Evolutionary conservation across 75 land plant species (phyloP).

Genomic region (Pseudotsuga menziesii): DNA sequence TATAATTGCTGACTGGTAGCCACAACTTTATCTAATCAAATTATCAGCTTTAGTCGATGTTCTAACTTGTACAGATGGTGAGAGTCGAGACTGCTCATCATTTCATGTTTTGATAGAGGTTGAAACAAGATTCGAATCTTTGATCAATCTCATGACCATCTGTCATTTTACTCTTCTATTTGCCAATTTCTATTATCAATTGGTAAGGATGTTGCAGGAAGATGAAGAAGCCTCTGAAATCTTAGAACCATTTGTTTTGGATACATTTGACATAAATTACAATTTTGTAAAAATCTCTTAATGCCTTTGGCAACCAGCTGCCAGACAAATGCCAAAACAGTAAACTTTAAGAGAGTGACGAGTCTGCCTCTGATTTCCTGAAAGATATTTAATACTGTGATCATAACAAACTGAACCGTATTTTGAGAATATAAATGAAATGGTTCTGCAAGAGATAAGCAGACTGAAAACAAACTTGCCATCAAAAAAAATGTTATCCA

Average conservation of each 20-base stretch:
- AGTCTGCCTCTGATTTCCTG: not conserved
- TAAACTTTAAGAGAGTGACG: not conserved
- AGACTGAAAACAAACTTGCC: too few relatives aligned
- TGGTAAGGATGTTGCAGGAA: not conserved
- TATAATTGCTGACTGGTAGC: not conserved
- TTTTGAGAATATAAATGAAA: not conserved
- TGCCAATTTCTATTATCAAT: not conserved
- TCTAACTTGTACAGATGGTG: not conserved
- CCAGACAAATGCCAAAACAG: not conserved
- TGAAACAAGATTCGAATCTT: too few relatives aligned
- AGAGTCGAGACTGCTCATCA: not conserved
- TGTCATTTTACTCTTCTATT: not conserved
- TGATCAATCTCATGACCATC: not conserved
- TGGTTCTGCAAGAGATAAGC: not conserved
- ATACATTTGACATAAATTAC: not conserved
- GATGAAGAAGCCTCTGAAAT: not conserved
- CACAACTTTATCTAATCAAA: not conserved
- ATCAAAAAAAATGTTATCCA: not conserved
- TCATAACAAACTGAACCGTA: not conserved
- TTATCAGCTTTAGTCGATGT: not conserved
- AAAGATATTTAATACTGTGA: not conserved
- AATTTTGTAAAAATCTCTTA: not conserved
- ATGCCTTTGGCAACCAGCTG: conserved; percentile 1
- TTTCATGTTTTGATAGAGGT: too few relatives aligned
- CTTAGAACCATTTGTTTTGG: conserved; percentile 3